Percentiles rank a stretch among this genome's conserved stretches.
Evolutionary conservation across 1,284 basidiomycete genomes (phyloP).

Genomic region (Wallemia ichthyophaga): DNA sequence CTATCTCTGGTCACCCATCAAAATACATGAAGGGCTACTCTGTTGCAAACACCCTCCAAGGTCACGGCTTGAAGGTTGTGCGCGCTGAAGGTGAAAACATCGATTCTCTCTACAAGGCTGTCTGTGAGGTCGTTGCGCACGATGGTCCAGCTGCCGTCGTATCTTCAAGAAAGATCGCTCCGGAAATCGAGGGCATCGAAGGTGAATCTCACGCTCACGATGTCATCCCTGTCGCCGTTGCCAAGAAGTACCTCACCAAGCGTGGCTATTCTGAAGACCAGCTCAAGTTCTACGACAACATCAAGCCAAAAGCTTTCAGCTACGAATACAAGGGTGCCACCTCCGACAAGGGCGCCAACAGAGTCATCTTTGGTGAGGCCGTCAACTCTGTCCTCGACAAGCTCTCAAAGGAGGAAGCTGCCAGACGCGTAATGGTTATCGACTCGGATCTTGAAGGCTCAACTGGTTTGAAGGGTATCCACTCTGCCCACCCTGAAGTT

Average conservation of each 20-base stretch:
- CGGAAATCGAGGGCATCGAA: constrained; percentile 32
- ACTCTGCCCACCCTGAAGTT: constrained; percentile 58
- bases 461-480: constrained; percentile 51
- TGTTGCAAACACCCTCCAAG: constrained; percentile 34
- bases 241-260: constrained; percentile 33
- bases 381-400: constrained; percentile 42
- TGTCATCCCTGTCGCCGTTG: constrained; percentile 43
- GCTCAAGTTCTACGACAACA: constrained; percentile 27
- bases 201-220: constrained; percentile 50
- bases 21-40: constrained; percentile 48
- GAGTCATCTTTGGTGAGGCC: constrained; percentile 50
- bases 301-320: constrained; percentile 27
- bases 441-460: constrained; percentile 64
- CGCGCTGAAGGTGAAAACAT: constrained; percentile 43
- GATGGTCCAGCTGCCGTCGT: constrained; percentile 35
- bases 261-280: constrained; percentile 31
- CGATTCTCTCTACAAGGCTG: constrained; percentile 36
- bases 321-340: constrained; percentile 35
- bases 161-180: not conserved
- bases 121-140: constrained; percentile 25
- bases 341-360: constrained; percentile 42
- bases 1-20: constrained; percentile 55
- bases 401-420: constrained; percentile 38
- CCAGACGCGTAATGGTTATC: constrained; percentile 51
- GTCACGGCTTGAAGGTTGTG: constrained; percentile 45